Evolutionary conservation across 345 rosid species (phyloP).

Genomic region (Syzygium grande): DNA sequence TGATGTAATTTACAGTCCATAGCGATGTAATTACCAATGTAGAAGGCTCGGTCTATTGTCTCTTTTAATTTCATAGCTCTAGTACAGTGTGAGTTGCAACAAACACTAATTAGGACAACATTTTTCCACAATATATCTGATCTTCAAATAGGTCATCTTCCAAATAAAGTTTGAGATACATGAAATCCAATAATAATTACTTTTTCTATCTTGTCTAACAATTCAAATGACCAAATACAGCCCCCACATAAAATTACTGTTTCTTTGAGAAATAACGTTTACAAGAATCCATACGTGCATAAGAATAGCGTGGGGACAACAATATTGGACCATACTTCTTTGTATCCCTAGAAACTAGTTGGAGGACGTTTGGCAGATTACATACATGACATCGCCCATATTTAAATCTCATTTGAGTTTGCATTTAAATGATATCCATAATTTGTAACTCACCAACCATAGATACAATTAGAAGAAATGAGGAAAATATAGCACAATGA

Average conservation of each 20-base stretch:
- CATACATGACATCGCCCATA: not conserved
- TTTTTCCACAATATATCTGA: not conserved
- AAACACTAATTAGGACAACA: not conserved
- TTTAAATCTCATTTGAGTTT: not conserved
- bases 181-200: not conserved
- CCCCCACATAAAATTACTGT: not conserved
- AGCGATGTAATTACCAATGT: too few species aligned
- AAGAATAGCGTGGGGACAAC: not conserved
- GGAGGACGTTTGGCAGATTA: not conserved
- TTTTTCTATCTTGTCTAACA: not conserved
- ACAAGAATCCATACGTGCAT: not conserved
- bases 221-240: not conserved
- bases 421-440: not conserved
- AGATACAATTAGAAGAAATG: not conserved
- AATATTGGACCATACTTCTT: not conserved
- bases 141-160: not conserved
- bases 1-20: not conserved
- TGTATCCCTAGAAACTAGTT: not conserved
- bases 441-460: not conserved
- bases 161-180: too few species aligned
- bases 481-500: not conserved
- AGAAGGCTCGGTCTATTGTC: not conserved
- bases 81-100: not conserved
- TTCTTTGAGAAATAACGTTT: too few species aligned
- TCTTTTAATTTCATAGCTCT: not conserved